Conservation (phyloP, 192 early-diverging fungal species). For the Backusella mclennaniae region DNA sequence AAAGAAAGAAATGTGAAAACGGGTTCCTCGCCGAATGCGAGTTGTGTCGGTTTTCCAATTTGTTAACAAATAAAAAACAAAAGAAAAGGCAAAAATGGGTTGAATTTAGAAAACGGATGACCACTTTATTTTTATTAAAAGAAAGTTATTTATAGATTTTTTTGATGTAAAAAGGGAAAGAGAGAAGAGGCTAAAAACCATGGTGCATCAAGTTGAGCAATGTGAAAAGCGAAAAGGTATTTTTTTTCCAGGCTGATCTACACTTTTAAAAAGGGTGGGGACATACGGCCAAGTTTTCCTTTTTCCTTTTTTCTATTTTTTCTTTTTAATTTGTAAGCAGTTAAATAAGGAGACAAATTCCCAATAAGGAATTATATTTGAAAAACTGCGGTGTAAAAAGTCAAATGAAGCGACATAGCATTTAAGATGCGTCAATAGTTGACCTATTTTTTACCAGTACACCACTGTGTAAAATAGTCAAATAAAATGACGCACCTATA, state of each 20-base stretch:
- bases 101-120: neutral
- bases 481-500: neutral
- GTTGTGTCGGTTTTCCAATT: neutral
- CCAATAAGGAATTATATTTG: neutral
- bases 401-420: neutral
- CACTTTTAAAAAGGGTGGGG: neutral
- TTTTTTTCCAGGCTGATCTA: too few relatives aligned
- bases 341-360: neutral
- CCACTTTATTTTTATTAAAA: neutral
- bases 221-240: neutral
- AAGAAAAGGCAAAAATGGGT: neutral
- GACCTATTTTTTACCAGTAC: neutral
- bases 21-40: neutral
- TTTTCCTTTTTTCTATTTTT: neutral
- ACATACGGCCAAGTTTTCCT: neutral
- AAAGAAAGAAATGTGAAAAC: neutral
- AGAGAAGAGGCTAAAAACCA: neutral
- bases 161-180: neutral
- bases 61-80: neutral
- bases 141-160: neutral
- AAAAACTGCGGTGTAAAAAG: neutral
- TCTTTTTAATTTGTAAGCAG: neutral
- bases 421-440: neutral
- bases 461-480: neutral
- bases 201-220: neutral